Conservation (phyloP, 106 monocot species). For the Amphibolis antarctica region DNA sequence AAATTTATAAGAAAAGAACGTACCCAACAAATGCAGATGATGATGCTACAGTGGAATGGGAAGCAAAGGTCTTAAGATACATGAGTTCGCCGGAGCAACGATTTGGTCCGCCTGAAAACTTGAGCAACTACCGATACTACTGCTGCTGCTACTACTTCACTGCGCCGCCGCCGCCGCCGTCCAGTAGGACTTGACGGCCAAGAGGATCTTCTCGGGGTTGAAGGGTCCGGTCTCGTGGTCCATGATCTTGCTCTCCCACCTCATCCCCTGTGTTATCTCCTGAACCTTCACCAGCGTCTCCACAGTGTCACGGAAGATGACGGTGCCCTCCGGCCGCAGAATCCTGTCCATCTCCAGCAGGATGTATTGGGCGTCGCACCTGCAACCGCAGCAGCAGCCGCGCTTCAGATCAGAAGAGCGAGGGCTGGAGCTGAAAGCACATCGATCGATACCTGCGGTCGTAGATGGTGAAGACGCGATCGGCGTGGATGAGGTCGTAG, state of each 20-base stretch:
- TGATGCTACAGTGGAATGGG: no score
- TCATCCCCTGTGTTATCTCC: conserved; percentile 7
- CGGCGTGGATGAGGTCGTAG: conserved; percentile 58
- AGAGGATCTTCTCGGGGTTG: conserved; percentile 11
- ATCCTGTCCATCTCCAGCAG: conserved; percentile 67
- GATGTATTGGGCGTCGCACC: conserved; percentile 43
- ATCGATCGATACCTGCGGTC: no score
- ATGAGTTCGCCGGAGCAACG: no score
- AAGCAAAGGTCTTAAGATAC: no score
- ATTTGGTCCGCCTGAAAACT: no score
- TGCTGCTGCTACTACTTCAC: no score
- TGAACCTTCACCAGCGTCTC: conserved; percentile 29
- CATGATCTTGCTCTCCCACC: conserved; percentile 9
- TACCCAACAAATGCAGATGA: no score
- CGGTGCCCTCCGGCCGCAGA: conserved; percentile 53
- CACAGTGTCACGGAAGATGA: conserved; percentile 46
- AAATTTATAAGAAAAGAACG: no score
- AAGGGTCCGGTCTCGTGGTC: conserved; percentile 12
- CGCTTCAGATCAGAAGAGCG: neutral
- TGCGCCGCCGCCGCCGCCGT: conserved; percentile 1
- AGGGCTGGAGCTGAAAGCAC: no score
- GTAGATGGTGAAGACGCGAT: conserved; percentile 41
- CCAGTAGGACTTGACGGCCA: conserved; percentile 8
- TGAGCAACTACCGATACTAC: no score
- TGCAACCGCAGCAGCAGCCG: conserved; percentile 8